Evolutionary conservation across 176 grass and related monocot genomes (phyloP).

Genomic region (Hsuehochloa calcarea): DNA sequence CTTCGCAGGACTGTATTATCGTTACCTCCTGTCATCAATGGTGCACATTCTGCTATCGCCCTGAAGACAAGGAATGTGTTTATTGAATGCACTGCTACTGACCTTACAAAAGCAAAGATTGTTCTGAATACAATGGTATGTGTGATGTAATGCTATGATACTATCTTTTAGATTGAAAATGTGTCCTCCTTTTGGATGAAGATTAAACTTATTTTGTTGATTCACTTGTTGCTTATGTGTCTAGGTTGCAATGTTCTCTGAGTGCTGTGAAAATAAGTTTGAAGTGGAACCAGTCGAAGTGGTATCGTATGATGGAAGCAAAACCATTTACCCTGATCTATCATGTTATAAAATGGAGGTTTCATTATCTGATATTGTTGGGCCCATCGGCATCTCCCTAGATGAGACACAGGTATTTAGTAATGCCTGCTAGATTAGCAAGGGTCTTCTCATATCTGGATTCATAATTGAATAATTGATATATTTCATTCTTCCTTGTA

Average conservation of each 20-base stretch:
- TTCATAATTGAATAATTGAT: slow-evolving; percentile 1
- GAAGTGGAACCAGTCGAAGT: slow-evolving; percentile 96
- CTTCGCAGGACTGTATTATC: slow-evolving; percentile 84
- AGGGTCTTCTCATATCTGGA: background rate
- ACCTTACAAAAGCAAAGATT: slow-evolving; percentile 98
- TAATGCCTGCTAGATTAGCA: background rate
- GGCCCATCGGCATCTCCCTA: slow-evolving; percentile 83
- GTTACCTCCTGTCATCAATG: slow-evolving; percentile 90
- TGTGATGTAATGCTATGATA: background rate
- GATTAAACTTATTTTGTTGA: slow-evolving; percentile 23
- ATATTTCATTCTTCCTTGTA: background rate
- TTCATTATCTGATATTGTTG: slow-evolving; percentile 64
- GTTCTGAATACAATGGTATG: slow-evolving; percentile 97
- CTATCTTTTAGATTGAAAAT: slow-evolving; percentile 12
- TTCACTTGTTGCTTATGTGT: slow-evolving; percentile 32
- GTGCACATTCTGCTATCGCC: slow-evolving; percentile 88
- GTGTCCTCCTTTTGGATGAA: slow-evolving; percentile 1
- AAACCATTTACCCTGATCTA: slow-evolving; percentile 75
- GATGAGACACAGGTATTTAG: slow-evolving; percentile 63
- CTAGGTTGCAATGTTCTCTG: slow-evolving; percentile 92
- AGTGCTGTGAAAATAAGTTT: slow-evolving; percentile 90
- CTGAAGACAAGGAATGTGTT: slow-evolving; percentile 84
- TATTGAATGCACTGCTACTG: slow-evolving; percentile 94
- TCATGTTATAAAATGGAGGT: slow-evolving; percentile 86
- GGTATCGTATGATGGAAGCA: slow-evolving; percentile 57